phyloP scores from a whole-genome alignment of 306 rosid genomes.

The Fagus sylvatica region DNA sequence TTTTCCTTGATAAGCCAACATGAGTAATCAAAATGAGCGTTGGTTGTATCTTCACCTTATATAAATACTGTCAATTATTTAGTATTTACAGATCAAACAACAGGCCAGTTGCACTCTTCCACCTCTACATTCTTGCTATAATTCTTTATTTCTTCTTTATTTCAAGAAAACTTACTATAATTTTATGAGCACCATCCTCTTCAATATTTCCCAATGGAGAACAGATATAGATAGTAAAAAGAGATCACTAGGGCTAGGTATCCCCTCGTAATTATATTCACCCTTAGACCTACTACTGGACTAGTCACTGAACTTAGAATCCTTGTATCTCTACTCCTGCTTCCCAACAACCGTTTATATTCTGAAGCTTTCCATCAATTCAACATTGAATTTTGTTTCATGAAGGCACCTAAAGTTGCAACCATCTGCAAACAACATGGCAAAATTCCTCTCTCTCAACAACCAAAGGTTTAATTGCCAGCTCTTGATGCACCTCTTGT shows the following conservation, averaged over 20 bases:
- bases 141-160: background rate
- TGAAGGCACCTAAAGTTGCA: background rate
- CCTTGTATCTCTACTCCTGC: background rate
- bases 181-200: background rate
- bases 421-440: background rate
- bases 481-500: background rate
- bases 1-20: background rate
- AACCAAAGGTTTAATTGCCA: conserved; percentile 1
- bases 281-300: background rate
- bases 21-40: background rate
- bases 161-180: background rate
- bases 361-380: conserved; percentile 2
- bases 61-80: background rate
- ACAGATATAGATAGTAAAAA: background rate
- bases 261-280: background rate
- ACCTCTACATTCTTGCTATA: background rate
- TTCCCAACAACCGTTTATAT: background rate
- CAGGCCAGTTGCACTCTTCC: background rate
- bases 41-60: background rate
- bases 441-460: background rate
- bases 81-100: background rate
- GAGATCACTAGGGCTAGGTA: background rate
- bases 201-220: background rate
- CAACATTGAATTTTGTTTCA: background rate
- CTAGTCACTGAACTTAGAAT: background rate